Base-by-base conservation (phyloP, 441 rosid species). In the Mallotus japonicus region DNA sequence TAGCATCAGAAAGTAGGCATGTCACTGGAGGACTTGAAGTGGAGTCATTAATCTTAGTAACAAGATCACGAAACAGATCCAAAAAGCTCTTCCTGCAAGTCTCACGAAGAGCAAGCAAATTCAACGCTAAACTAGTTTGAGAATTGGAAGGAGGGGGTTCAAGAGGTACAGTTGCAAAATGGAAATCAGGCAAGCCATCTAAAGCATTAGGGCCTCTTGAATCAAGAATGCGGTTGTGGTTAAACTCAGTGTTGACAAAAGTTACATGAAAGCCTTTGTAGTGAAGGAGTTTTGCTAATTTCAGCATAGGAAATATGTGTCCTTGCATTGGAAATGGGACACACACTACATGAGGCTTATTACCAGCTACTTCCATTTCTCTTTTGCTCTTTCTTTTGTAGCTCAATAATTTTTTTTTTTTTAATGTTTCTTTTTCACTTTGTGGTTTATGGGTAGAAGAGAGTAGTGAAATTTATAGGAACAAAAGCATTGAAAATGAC, bases 301-400 rank as follows among this genome's bases (percentile, higher is more conserved):
- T 81, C 5, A 81, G 80, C 82, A 78, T 64, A 0, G 80, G 82
- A 53, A 64, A 69, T 9, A 78, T 69, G 75, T 81, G 78, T 24
- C 82, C 78, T 67, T 81, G 84, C 13, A 78, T 61, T 46, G 84
- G 84, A 55, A 53, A 81, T n/a, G 82, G 80, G 7, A 81, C 70
- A 51, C 81, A 76, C 2, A 81, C 84, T 3, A 77, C 73, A 19
- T 80, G 81, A 56, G 80, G 83, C 69, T 65, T 75, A 13, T 20
- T 9, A 50, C 53, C 16, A 50, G 11, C 64, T 55, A 11, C 10
- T 73, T 44, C 70, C 70, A 73, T 73, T 56, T 11, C 34, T 22
- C 0, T 47, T 1, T 34, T n/a, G 15, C 17, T 6, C 22, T 16
- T 8, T 1, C 24, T 46, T 24, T 19, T 62, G 40, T 37, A 37